Percentiles rank a stretch among this genome's conserved stretches.
phyloP scores from a whole-genome alignment of 225 moss, liverwort and hornwort species.

The Lunularia cruciata region DNA sequence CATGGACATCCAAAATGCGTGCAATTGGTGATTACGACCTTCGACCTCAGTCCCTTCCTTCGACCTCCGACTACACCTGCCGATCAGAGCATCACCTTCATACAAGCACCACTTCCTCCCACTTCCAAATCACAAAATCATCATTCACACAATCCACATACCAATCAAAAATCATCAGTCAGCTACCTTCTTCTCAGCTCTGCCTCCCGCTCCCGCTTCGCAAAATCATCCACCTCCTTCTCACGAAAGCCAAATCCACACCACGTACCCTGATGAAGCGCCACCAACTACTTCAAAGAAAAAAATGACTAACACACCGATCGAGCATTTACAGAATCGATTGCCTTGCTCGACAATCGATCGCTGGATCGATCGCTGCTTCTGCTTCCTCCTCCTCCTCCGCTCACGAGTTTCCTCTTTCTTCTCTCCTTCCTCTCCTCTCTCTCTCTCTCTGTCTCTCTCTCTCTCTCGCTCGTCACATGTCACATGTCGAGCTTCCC shows the following conservation, averaged over 20 bases:
- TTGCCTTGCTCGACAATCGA: not conserved
- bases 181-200: slow-evolving; percentile 8
- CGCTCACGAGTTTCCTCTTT: not conserved
- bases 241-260: not conserved
- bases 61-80: not conserved
- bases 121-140: not conserved
- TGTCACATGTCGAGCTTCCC: not conserved
- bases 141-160: not conserved
- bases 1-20: slow-evolving; percentile 20
- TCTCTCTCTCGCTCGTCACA: not conserved
- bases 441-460: not conserved
- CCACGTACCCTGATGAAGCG: too few relatives aligned
- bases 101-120: not conserved
- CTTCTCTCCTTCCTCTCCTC: not conserved
- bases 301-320: not conserved
- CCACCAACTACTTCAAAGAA: too few relatives aligned
- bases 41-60: slow-evolving; percentile 3
- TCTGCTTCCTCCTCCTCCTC: not conserved
- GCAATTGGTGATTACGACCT: slow-evolving; percentile 12
- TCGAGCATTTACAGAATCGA: not conserved
- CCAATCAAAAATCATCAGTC: not conserved
- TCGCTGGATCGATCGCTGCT: not conserved
- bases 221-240: not conserved
- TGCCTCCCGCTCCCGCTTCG: not conserved
- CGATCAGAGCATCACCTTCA: slow-evolving; percentile 2